These are phyloP conservation scores for Asterochloris sp. DNA, from an alignment of 139 green algal species.

Conservation along the genomic window DNA sequence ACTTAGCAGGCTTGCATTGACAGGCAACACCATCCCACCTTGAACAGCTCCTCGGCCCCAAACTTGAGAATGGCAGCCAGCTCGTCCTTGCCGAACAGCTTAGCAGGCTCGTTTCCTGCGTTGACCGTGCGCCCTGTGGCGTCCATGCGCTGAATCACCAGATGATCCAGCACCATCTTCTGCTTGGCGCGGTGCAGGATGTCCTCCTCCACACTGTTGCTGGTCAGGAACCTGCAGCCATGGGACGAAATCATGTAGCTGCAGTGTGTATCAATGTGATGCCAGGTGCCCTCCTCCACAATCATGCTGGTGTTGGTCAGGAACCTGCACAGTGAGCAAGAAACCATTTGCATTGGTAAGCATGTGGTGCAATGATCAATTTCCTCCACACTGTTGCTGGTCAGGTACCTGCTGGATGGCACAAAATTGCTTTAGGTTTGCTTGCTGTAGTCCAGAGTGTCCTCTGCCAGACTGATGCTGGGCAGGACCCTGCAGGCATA, in stretches of 20 bases:
- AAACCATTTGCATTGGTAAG: no score
- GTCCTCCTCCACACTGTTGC: slow-evolving; percentile 85
- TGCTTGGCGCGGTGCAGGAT: slow-evolving; percentile 89
- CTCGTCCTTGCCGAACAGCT: slow-evolving; percentile 95
- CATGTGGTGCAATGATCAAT: no score
- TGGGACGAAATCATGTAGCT: slow-evolving; percentile 10
- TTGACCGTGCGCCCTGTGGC: slow-evolving; percentile 75
- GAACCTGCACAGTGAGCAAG: no score
- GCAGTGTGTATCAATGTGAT: slow-evolving; percentile 87
- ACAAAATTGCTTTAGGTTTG: slow-evolving; percentile 36
- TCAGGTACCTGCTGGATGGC: slow-evolving; percentile 66
- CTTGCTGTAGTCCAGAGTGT: slow-evolving; percentile 92
- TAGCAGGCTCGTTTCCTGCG: slow-evolving; percentile 33
- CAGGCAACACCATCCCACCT: slow-evolving; percentile 22
- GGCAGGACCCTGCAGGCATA: slow-evolving; percentile 70
- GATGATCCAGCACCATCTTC: slow-evolving; percentile 97
- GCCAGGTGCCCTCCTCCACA: slow-evolving; percentile 58
- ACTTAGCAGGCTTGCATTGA: not conserved
- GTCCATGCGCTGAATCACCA: slow-evolving; percentile 94
- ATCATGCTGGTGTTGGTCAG: no score
- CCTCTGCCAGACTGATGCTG: slow-evolving; percentile 83
- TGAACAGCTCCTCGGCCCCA: slow-evolving; percentile 94
- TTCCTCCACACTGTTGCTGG: slow-evolving; percentile 82
- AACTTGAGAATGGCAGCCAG: slow-evolving; percentile 93
- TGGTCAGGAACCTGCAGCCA: slow-evolving; percentile 76